These are phyloP conservation scores for Plantago elongata DNA, from an alignment of 257 asterid genomes.

Conservation along the genomic window DNA sequence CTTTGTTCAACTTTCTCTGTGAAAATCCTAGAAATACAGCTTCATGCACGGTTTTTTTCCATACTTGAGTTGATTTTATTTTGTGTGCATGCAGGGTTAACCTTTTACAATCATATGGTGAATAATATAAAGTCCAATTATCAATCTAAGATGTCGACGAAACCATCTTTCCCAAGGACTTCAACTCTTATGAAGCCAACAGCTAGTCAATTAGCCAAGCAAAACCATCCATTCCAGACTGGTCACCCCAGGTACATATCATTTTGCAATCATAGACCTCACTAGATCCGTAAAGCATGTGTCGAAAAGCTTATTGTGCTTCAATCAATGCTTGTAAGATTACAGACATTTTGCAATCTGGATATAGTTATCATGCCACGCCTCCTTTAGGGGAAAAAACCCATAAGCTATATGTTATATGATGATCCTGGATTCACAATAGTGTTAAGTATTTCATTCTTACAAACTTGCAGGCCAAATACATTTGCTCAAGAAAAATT, in stretches of 20 bases:
- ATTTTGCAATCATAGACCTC: slow-evolving; percentile 10
- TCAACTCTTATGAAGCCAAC: slow-evolving; percentile 99
- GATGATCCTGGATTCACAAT: background rate
- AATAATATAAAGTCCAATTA: slow-evolving; percentile 33
- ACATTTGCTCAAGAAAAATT: slow-evolving; percentile 35
- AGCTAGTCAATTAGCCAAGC: slow-evolving; percentile 92
- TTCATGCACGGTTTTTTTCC: background rate
- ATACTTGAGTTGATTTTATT: background rate
- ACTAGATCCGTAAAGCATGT: background rate
- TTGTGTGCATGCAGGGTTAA: slow-evolving; percentile 44
- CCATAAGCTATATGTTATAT: background rate
- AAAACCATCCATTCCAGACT: slow-evolving; percentile 49
- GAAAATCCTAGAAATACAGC: background rate
- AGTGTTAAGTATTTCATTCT: slow-evolving; percentile 6
- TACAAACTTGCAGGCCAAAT: slow-evolving; percentile 46
- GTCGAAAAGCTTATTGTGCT: slow-evolving; percentile 7
- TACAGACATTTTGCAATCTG: background rate
- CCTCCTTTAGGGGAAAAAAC: background rate
- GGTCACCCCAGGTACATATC: slow-evolving; percentile 49
- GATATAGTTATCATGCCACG: background rate
- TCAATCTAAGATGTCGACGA: slow-evolving; percentile 40
- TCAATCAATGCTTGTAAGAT: background rate
- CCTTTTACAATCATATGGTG: slow-evolving; percentile 42
- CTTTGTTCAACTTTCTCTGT: background rate
- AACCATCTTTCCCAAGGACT: slow-evolving; percentile 52